A percentile compares a stretch with the other conserved stretches of the same genome.
phyloP scores from a whole-genome alignment of 345 rosid genomes.

The Hibiscus trionum region DNA sequence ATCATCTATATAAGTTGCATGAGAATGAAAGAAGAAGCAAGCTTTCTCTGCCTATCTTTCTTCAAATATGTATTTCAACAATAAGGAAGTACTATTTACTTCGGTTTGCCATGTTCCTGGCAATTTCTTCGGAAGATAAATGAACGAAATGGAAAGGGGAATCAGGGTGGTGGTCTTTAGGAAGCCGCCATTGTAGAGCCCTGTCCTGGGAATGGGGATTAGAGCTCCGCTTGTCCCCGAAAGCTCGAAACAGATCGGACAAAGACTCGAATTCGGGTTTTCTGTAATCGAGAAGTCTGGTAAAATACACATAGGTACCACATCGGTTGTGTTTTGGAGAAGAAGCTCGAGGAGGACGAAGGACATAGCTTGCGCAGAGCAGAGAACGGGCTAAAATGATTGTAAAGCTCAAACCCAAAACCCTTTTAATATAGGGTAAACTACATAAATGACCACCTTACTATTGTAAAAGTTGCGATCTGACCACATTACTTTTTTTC shows the following conservation, averaged over 20 bases:
- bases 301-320: conserved; percentile 41
- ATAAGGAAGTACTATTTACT: too few species aligned
- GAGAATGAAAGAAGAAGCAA: too few species aligned
- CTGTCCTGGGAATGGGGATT: conserved; percentile 6
- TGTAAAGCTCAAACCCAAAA: too few species aligned
- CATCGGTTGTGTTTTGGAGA: conserved; percentile 24
- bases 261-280: conserved; percentile 85
- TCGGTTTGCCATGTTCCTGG: too few species aligned
- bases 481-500: too few species aligned
- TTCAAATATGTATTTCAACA: too few species aligned
- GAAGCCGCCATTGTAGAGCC: conserved; percentile 66
- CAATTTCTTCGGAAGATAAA: too few species aligned
- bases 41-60: too few species aligned
- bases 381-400: neutral
- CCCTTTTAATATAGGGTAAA: too few species aligned
- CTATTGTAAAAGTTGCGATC: too few species aligned
- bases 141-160: conserved; percentile 96
- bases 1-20: too few species aligned
- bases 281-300: conserved; percentile 73
- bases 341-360: neutral
- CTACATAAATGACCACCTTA: too few species aligned
- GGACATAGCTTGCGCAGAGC: neutral
- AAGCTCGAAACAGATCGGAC: conserved; percentile 49
- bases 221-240: neutral
- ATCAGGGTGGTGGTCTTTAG: conserved; percentile 68